phyloP scores from a whole-genome alignment of 1,284 basidiomycete genomes.

The Sanghuangporus baumii region DNA sequence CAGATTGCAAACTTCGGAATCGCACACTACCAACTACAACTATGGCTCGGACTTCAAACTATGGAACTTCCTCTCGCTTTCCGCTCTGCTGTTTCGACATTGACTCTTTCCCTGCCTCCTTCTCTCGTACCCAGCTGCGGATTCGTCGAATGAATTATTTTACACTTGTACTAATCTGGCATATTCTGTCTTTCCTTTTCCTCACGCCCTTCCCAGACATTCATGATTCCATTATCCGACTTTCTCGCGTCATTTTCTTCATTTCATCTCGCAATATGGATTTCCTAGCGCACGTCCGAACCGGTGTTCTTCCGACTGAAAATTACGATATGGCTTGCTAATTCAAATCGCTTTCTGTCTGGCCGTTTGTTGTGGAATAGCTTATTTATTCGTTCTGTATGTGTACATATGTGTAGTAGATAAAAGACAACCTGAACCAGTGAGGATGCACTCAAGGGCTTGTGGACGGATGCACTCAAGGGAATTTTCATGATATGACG shows the following conservation, averaged over 20 bases:
- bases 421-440: too few species aligned
- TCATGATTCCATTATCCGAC: neutral
- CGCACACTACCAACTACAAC: too few species aligned
- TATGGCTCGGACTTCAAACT: neutral
- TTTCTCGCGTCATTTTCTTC: neutral
- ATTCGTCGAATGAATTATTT: neutral
- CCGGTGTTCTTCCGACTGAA: neutral
- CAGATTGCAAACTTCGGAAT: too few species aligned
- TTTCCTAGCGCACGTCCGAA: neutral
- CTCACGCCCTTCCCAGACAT: neutral
- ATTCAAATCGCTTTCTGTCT: neutral
- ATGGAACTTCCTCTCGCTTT: neutral
- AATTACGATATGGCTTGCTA: neutral
- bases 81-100: neutral
- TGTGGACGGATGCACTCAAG: too few species aligned
- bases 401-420: neutral
- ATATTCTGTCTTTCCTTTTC: neutral
- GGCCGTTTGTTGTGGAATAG: neutral
- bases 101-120: neutral
- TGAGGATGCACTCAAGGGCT: too few species aligned
- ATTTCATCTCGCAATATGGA: neutral
- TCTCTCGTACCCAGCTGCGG: neutral
- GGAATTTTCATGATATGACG: too few species aligned
- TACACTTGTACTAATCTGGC: too few species aligned
- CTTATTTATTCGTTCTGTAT: neutral